These are phyloP conservation scores for Amanita phalloides DNA, from an alignment of 768 basidiomycete species.

Conservation along the genomic window DNA sequence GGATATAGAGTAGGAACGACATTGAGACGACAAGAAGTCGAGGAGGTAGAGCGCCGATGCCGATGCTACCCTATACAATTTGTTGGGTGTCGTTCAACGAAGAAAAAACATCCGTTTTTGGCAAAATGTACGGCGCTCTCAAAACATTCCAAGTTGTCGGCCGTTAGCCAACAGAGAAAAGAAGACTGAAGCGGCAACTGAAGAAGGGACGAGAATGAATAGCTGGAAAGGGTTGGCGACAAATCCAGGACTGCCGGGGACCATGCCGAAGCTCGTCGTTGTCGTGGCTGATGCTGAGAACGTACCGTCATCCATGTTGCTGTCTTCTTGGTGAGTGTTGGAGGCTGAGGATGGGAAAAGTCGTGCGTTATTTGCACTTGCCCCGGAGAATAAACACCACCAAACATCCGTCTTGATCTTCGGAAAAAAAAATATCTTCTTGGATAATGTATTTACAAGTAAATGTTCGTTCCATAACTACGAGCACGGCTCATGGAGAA, in stretches of 20 bases:
- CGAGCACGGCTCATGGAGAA: conserved; percentile 29
- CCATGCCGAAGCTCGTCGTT: conserved; percentile 35
- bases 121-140: conserved; percentile 3
- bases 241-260: conserved; percentile 15
- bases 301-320: conserved; percentile 65
- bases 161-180: conserved; percentile 33
- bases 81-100: conserved; percentile 3
- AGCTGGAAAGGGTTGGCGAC: conserved; percentile 14
- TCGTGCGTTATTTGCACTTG: not conserved
- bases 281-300: conserved; percentile 69
- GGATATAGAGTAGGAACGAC: conserved; percentile 12
- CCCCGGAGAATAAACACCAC: not conserved
- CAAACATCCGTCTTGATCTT: not conserved
- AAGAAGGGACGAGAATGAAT: conserved; percentile 8
- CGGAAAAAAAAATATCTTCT: not conserved
- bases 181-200: conserved; percentile 10
- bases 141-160: conserved; percentile 15
- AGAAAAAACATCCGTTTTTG: not conserved
- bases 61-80: not conserved
- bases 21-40: conserved; percentile 13
- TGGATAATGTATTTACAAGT: not conserved
- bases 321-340: conserved; percentile 7
- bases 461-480: conserved; percentile 63
- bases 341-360: not conserved
- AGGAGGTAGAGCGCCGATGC: not conserved